These are phyloP conservation scores for Coelastrella sp. DNA, from an alignment of 139 green algal genomes.

Conservation along the genomic window DNA sequence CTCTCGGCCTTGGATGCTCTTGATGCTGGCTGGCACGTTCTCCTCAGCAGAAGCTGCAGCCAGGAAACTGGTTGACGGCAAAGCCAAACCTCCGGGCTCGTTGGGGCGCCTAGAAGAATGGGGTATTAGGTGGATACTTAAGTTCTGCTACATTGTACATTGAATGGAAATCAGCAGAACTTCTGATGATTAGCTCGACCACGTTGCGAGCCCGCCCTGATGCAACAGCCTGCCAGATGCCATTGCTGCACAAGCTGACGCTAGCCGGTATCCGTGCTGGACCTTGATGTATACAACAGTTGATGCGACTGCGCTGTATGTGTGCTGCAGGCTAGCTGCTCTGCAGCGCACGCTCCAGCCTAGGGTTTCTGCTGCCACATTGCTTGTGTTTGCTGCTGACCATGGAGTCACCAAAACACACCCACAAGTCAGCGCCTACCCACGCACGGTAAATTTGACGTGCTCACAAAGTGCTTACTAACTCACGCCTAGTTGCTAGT, in stretches of 20 bases:
- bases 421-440: slow-evolving; percentile 58
- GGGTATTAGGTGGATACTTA: slow-evolving; percentile 40
- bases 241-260: neutral
- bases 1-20: too few species aligned
- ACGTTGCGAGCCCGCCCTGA: too few species aligned
- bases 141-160: neutral
- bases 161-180: too few species aligned
- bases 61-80: slow-evolving; percentile 29
- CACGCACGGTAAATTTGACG: neutral
- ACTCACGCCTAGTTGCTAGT: neutral
- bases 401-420: slow-evolving; percentile 55
- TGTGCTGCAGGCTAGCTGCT: slow-evolving; percentile 34
- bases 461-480: neutral
- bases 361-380: slow-evolving; percentile 1
- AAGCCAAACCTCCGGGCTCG: slow-evolving; percentile 62
- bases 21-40: neutral
- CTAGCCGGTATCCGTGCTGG: neutral
- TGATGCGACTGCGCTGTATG: neutral
- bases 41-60: slow-evolving; percentile 1
- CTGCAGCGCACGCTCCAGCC: slow-evolving; percentile 56
- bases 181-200: too few species aligned
- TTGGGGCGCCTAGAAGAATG: slow-evolving; percentile 59
- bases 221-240: too few species aligned
- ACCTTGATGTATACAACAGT: neutral
- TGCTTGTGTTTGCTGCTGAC: slow-evolving; percentile 66